phyloP scores from a whole-genome alignment of 148 eudicot species.

The Pouteria glomerata region DNA sequence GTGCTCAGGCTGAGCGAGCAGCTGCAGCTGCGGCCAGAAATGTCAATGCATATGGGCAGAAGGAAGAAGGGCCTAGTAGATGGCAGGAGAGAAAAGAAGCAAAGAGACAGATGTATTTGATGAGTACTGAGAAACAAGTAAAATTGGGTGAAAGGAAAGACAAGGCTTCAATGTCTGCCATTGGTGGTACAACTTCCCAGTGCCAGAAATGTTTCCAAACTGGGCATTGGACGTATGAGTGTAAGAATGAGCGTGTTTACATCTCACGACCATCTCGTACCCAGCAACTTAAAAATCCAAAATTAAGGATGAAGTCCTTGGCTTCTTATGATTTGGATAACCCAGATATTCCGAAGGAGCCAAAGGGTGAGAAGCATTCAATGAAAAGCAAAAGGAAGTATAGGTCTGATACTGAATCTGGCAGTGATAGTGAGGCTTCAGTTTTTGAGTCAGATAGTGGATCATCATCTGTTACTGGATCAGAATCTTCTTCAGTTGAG shows the following conservation, averaged over 20 bases:
- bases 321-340: conserved; percentile 53
- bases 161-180: conserved; percentile 36
- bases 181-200: conserved; percentile 40
- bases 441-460: conserved; percentile 65
- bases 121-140: conserved; percentile 96
- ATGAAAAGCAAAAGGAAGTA: conserved; percentile 73
- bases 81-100: conserved; percentile 99
- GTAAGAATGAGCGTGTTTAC: conserved; percentile 93
- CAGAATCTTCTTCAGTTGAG: conserved; percentile 58
- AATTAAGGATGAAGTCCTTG: conserved; percentile 54
- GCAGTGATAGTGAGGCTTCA: conserved; percentile 64
- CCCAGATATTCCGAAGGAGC: conserved; percentile 43
- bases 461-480: conserved; percentile 49
- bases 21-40: conserved; percentile 93
- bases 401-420: conserved; percentile 53
- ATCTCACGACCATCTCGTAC: conserved; percentile 82
- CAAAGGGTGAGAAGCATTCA: conserved; percentile 37
- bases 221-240: conserved; percentile 95
- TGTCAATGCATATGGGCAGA: conserved; percentile 98
- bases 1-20: conserved; percentile 94
- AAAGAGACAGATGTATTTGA: conserved; percentile 90
- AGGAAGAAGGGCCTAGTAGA: conserved; percentile 98
- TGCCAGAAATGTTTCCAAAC: conserved; percentile 90
- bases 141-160: conserved; percentile 79
- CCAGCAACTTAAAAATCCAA: conserved; percentile 82